Evolutionary conservation across 2,329 filamentous ascomycete genomes (phyloP).

Genomic region (Rasamsonia emersonii): DNA sequence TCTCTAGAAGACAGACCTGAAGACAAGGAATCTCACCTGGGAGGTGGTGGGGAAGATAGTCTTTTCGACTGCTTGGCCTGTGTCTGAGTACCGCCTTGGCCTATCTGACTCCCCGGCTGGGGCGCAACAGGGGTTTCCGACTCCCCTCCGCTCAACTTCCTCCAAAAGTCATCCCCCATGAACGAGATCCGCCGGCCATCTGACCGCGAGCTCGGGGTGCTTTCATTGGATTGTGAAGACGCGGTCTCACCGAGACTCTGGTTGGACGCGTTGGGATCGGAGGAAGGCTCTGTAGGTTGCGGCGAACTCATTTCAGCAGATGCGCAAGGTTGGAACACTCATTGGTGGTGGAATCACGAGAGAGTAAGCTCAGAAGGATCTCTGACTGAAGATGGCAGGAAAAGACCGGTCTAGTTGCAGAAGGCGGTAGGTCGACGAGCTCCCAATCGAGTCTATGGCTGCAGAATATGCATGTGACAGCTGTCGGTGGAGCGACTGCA

Average conservation of each 20-base stretch:
- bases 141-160: too few species aligned
- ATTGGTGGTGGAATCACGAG: too few species aligned
- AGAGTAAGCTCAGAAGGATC: too few species aligned
- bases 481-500: too few species aligned
- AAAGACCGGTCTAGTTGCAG: too few species aligned
- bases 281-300: conserved; percentile 7
- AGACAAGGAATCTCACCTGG: conserved; percentile 23
- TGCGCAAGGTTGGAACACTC: too few species aligned
- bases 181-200: conserved; percentile 13
- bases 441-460: too few species aligned
- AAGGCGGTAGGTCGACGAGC: too few species aligned
- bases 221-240: conserved; percentile 4
- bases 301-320: conserved; percentile 4
- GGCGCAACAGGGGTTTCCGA: too few species aligned
- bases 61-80: conserved; percentile 16
- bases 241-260: neutral
- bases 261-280: conserved; percentile 5
- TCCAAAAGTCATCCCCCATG: conserved; percentile 18
- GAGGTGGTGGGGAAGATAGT: conserved; percentile 31
- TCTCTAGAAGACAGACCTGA: neutral
- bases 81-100: conserved; percentile 16
- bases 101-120: conserved; percentile 16
- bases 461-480: too few species aligned
- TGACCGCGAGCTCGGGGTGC: conserved; percentile 7
- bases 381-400: too few species aligned